Conservation (phyloP, 352 stramenopile species). For the Globisporangium nodosum region DNA sequence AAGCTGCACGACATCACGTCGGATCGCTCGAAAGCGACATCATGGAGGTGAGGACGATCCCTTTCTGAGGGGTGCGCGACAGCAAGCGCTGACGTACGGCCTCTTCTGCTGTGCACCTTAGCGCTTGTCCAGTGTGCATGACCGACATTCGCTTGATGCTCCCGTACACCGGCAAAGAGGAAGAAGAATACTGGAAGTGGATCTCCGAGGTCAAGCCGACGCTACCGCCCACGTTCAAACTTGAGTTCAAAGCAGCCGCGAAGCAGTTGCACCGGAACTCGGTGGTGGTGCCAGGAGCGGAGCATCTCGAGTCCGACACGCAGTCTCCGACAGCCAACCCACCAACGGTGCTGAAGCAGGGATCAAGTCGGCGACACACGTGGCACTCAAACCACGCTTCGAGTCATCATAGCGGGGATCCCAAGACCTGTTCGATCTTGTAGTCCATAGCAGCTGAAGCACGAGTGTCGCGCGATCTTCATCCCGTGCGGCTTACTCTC, state of each 20-base stretch:
- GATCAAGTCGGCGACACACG: slow-evolving; percentile 10
- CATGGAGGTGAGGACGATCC: slow-evolving; percentile 28
- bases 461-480: not conserved
- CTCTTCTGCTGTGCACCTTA: slow-evolving; percentile 9
- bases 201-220: slow-evolving; percentile 38
- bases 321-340: not conserved
- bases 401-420: not conserved
- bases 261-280: slow-evolving; percentile 12
- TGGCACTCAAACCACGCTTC: slow-evolving; percentile 5
- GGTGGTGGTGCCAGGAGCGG: not conserved
- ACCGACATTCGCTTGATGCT: slow-evolving; percentile 57
- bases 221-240: slow-evolving; percentile 37
- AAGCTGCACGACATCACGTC: slow-evolving; percentile 31
- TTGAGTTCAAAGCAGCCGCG: slow-evolving; percentile 37
- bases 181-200: slow-evolving; percentile 63
- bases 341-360: not conserved
- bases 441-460: not conserved
- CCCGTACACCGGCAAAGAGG: slow-evolving; percentile 40
- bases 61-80: not conserved
- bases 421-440: slow-evolving; percentile 11
- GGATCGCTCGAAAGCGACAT: slow-evolving; percentile 12
- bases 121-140: slow-evolving; percentile 60
- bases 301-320: not conserved
- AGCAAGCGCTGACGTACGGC: not conserved
- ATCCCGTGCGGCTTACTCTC: not conserved